Evolutionary conservation across 192 early-diverging fungal genomes (phyloP), one percentile per base, ranked within the genome.

Genomic region (Gorgonomyces haynaldii): DNA sequence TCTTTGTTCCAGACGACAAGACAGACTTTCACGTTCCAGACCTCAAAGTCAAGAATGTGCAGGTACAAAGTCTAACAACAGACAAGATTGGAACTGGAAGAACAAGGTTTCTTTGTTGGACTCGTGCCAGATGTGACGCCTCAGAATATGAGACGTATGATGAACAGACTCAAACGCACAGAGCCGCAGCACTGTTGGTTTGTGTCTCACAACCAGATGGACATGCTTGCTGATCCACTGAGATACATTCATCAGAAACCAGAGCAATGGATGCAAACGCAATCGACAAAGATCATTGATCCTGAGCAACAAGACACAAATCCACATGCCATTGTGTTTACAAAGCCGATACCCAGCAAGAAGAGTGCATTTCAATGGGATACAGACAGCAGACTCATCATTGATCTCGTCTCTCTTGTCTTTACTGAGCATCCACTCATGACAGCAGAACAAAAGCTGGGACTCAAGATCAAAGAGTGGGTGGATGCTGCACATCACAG

Each of bases 351-450:
- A 7, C 10, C 22, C 23, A 7, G 22, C 4, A 22, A 25, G 24
- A 2, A 17, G 4, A 21, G 23, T 24, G n/a, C 15, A 26, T 25
- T 35, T 12, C 46, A 53, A 38, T 10, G 17, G 27, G 0, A 10
- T 56, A 32, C 25, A 10, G 8, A 32, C 39, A 35, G 30, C 24
- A 52, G 51, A 41, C 45, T 75, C 15, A 52, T 63, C 23, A 34
- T 76, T 38, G 59, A 69, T 39, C 16, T 75, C 3, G 43, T 49
- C 17, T 30, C 37, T 3, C 16, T 75, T 12, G 15, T 20, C 6
- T 58, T 76, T 20, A 15, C 15, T 2, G 59, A 69, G 12, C 73
- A 76, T 56, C 70, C 66, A 26, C 46, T 74, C 5, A 69, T 76
- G 57, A 45, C 54, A 5, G 56, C 64, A 16, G 73, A 76, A 50